Base-by-base conservation (phyloP, 805 yeast species). In the Hanseniaspora valbyensis region DNA sequence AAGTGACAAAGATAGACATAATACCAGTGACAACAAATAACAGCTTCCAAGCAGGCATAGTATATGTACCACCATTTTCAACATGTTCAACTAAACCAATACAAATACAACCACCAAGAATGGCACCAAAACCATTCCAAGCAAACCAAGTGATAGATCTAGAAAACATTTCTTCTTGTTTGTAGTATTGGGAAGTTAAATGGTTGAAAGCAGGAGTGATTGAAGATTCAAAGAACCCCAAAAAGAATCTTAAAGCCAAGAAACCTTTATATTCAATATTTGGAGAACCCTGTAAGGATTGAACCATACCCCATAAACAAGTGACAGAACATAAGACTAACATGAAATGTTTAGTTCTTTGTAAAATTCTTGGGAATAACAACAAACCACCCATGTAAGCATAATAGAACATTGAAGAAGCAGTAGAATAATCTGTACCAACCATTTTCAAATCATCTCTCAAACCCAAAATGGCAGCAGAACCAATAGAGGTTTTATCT, bases 271-370 rank as follows among this genome's bases (percentile, higher is more conserved):
- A 75, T 30, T 59, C 63, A 13, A 60, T 54, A 36, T 68, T 59
- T 2, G 80, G 72, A 1, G 72, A 74, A 1, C 82, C 71, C 54
- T 74, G 77, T n/a, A 76, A 65, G 33, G 75, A 67, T 32, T 78
- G 62, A n/a, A 78, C 61, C 28, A 61, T 57, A 21, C 87, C 87
- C 88, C 89, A 82, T 0, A 75, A 40, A n/a, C 78, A 58, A 36
- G 81, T 71, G 53, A 73, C 71, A 1, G 62, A 53, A 9, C 76
- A 66, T 3, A 74, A 67, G 3, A 77, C 63, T 55, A 75, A 77
- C 4, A 78, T 71, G 54, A 81, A 69, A 37, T 58, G 53, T 2
- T 81, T 82, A 46, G 77, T 72, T 50, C 67, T 69, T 61, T 82
- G 88, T 43, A 66, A 58, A 9, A 69, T 61, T 2, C 74, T 70